phyloP scores from a whole-genome alignment of 73 alveolate species.

The Tetrahymena elliotti region DNA sequence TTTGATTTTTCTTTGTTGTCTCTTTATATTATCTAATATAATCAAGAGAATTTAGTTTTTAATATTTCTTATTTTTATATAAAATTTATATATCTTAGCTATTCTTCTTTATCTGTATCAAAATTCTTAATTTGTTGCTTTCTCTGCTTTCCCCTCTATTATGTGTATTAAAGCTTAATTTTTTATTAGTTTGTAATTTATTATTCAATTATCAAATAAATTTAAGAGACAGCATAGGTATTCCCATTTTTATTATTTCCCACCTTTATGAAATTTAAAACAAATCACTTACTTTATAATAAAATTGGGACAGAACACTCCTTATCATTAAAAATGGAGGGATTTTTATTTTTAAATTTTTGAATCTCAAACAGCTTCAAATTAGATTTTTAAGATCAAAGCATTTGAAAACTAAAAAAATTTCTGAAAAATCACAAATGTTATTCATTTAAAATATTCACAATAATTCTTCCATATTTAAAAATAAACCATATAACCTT shows the following conservation, averaged over 20 bases:
- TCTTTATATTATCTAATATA: background rate
- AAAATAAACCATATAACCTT: too few species aligned
- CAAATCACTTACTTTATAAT: background rate
- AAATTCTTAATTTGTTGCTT: background rate
- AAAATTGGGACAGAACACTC: background rate
- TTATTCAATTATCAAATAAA: too few species aligned
- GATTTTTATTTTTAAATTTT: background rate
- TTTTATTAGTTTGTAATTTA: too few species aligned
- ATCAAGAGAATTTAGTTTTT: background rate
- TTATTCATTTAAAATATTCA: too few species aligned
- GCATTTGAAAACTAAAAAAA: too few species aligned
- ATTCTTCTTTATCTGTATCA: background rate
- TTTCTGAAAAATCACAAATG: background rate
- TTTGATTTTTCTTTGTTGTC: background rate
- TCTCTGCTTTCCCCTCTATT: background rate
- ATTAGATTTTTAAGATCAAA: background rate
- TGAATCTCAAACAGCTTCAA: background rate
- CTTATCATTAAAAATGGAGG: background rate
- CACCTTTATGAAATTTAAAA: background rate
- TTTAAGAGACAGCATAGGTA: background rate
- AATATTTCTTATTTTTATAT: background rate
- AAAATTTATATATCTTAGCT: background rate
- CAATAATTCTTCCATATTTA: too few species aligned
- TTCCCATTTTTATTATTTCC: background rate
- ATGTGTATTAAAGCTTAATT: background rate